Evolutionary conservation across 306 rosid genomes (phyloP), one percentile per base, ranked within the genome.

Genomic region (Rubus parviflorus): DNA sequence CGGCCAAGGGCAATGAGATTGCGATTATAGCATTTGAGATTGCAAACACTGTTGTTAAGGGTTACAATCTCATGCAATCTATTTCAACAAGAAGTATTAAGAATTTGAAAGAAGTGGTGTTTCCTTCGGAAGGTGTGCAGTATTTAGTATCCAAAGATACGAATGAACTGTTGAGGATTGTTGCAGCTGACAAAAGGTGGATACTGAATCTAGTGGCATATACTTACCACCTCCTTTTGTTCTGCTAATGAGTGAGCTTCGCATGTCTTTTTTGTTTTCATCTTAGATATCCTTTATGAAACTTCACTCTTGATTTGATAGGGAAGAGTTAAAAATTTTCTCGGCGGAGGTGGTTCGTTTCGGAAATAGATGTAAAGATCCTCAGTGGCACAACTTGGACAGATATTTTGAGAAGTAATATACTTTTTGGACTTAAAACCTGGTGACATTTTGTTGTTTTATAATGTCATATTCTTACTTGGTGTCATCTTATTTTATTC

Each of bases 351-450:
- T 92, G 78, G 82, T 92, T 74, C 97, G 97, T 19, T 92, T 92
- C 81, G 97, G 97, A 79, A 90, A 92, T 82, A 94, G 88, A 62
- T 87, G 92, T 68, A 92, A 92, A 85, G 96, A 92, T 83, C 88
- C 96, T 85, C 97, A 92, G 75, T 92, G 97, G 97, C 97, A 90
- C 88, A 83, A 90, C 87, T 83, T 92, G 92, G 90, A 87, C 79
- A 89, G 97, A 62, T 92, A 92, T 83, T 92, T 92, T 81, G 96
- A 92, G 83, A 92, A 92, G 97, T 92, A 90, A 85, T 75, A 74
- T 76, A 67, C 71, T 75, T 85, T 75, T 58, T 62, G 64, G 76
- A 77, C 51, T n/a, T 75, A 81, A 75, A 69, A 46, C 81, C 73
- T 17, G 12, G 65, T 48, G 71, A 37, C 22, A 5, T 78, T 61